phyloP scores from a whole-genome alignment of 2,329 filamentous ascomycete species.

The Ampelomyces quisqualis region DNA sequence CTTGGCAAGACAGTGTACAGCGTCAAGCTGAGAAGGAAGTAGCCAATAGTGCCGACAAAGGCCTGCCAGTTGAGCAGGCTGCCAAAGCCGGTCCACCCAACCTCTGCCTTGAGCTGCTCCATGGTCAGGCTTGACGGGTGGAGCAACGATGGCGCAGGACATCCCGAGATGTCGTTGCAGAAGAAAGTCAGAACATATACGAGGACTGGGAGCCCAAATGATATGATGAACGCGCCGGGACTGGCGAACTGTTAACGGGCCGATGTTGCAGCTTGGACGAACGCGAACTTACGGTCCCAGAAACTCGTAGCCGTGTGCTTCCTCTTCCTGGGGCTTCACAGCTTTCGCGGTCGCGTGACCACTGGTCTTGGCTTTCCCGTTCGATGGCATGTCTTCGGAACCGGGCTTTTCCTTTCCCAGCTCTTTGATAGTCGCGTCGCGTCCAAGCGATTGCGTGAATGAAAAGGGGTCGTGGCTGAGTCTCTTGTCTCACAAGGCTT shows the following conservation, averaged over 20 bases:
- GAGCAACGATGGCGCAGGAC: slow-evolving; percentile 79
- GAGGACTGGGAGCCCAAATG: slow-evolving; percentile 75
- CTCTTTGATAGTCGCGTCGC: slow-evolving; percentile 7
- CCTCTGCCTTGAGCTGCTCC: slow-evolving; percentile 72
- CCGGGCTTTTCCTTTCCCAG: slow-evolving; percentile 3
- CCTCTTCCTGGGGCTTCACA: slow-evolving; percentile 21
- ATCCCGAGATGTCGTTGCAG: slow-evolving; percentile 92
- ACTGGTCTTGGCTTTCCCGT: slow-evolving; percentile 17
- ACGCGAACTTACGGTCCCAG: slow-evolving; percentile 41
- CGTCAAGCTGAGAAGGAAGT: slow-evolving; percentile 74
- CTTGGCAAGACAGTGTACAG: slow-evolving; percentile 78
- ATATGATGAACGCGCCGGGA: slow-evolving; percentile 73
- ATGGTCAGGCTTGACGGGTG: slow-evolving; percentile 70
- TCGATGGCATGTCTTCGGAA: slow-evolving; percentile 28
- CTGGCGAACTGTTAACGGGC: slow-evolving; percentile 49
- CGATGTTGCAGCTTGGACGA: not conserved
- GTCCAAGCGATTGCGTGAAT: slow-evolving; percentile 5
- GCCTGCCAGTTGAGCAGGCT: slow-evolving; percentile 71
- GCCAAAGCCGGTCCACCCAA: slow-evolving; percentile 77
- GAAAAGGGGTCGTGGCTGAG: slow-evolving; percentile 18
- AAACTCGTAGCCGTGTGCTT: slow-evolving; percentile 45
- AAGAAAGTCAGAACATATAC: slow-evolving; percentile 78
- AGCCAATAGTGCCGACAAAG: slow-evolving; percentile 69
- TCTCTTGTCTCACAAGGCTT: slow-evolving; percentile 4
- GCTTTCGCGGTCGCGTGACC: slow-evolving; percentile 8